Percentiles rank a stretch among this genome's conserved stretches.
Evolutionary conservation across 1,284 basidiomycete species (phyloP).

Genomic region (Cutaneotrichosporon cyanovorans): DNA sequence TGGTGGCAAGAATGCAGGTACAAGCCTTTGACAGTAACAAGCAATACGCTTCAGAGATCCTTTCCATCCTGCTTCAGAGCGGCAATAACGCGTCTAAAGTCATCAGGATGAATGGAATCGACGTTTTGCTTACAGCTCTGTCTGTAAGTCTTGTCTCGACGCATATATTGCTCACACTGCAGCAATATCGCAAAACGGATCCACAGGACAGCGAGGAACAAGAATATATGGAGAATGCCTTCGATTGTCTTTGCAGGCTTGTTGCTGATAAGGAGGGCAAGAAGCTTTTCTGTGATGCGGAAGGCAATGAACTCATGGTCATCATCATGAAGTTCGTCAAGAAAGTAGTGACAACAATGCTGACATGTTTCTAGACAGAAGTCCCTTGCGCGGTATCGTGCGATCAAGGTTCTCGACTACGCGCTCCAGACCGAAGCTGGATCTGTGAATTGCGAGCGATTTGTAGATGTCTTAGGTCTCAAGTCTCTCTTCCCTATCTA

Average conservation of each 20-base stretch:
- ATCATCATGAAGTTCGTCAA: conserved; percentile 78
- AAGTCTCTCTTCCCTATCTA: conserved; percentile 82
- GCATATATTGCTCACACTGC: background rate
- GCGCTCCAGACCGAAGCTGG: conserved; percentile 78
- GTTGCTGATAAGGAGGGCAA: conserved; percentile 70
- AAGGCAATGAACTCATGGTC: conserved; percentile 94
- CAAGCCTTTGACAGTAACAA: conserved; percentile 74
- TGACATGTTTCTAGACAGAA: conserved; percentile 58
- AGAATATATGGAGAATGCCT: conserved; percentile 96
- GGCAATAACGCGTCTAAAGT: conserved; percentile 58
- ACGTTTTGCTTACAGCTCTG: conserved; percentile 65
- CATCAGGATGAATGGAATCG: conserved; percentile 68
- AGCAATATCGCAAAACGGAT: conserved; percentile 80
- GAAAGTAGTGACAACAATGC: background rate
- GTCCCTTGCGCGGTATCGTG: conserved; percentile 64
- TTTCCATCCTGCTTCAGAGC: conserved; percentile 81
- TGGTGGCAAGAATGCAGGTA: conserved; percentile 66
- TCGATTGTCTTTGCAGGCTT: conserved; percentile 79
- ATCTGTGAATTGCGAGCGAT: conserved; percentile 66
- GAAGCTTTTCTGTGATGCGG: conserved; percentile 71
- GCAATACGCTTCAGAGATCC: conserved; percentile 75
- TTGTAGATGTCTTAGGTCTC: conserved; percentile 79
- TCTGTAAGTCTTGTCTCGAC: conserved; percentile 55
- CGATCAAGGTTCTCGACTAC: conserved; percentile 85
- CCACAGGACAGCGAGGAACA: conserved; percentile 79